Evolutionary conservation across 2,329 filamentous ascomycete genomes (phyloP).

Genomic region (Coniochaeta sp.): DNA sequence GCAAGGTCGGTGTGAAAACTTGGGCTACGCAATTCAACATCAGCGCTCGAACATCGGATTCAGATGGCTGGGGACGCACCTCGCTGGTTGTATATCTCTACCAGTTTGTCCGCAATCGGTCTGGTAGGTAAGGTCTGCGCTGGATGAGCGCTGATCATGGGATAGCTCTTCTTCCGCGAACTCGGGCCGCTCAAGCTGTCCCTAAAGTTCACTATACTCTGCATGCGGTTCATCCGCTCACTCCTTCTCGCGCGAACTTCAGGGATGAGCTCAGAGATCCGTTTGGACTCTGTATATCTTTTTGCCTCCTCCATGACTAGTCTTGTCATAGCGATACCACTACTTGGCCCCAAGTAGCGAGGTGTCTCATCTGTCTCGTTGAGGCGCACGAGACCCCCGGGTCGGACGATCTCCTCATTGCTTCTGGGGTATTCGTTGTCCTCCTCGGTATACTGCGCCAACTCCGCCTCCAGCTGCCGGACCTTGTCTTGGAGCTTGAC

Average conservation of each 20-base stretch:
- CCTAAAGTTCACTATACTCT: constrained; percentile 46
- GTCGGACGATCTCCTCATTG: constrained; percentile 78
- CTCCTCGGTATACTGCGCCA: constrained; percentile 71
- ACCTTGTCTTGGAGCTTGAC: constrained; percentile 86
- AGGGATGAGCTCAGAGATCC: constrained; percentile 86
- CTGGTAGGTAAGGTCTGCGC: constrained; percentile 68
- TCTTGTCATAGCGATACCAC: constrained; percentile 89
- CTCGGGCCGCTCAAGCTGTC: constrained; percentile 41
- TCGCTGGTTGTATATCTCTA: constrained; percentile 82
- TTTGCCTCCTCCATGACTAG: constrained; percentile 96
- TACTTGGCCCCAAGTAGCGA: constrained; percentile 86
- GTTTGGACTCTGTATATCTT: constrained; percentile 82
- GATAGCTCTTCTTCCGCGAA: constrained; percentile 75
- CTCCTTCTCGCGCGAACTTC: constrained; percentile 55
- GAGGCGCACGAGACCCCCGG: constrained; percentile 77
- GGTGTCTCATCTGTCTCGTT: constrained; percentile 78
- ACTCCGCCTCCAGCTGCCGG: constrained; percentile 70
- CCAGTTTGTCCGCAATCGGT: constrained; percentile 66
- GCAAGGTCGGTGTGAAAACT: constrained; percentile 77
- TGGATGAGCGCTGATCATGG: constrained; percentile 78
- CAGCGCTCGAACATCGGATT: not conserved
- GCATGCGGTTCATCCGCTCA: constrained; percentile 53
- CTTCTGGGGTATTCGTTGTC: constrained; percentile 62
- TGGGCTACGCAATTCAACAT: constrained; percentile 52
- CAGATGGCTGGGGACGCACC: constrained; percentile 38